Evolutionary conservation across 805 yeast species (phyloP).

Genomic region (Saccharomyces cerevisiae): DNA sequence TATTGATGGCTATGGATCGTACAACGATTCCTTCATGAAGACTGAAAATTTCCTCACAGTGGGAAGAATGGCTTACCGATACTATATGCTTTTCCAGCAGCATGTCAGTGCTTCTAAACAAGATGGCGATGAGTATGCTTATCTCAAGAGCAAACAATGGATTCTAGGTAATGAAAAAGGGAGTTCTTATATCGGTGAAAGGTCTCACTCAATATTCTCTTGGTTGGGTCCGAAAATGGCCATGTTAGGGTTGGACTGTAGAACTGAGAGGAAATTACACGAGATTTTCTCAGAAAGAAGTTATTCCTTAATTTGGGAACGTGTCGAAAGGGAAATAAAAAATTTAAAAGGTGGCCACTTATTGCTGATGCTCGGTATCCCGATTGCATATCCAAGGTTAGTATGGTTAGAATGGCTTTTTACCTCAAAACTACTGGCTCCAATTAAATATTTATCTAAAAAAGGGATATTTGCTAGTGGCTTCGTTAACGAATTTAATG

Average conservation of each 20-base stretch:
- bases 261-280: slow-evolving; percentile 73
- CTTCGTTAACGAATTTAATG: slow-evolving; percentile 84
- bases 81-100: slow-evolving; percentile 88
- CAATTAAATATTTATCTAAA: slow-evolving; percentile 52
- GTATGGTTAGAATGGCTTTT: slow-evolving; percentile 82
- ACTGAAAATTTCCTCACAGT: slow-evolving; percentile 60
- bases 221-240: slow-evolving; percentile 68
- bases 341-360: slow-evolving; percentile 49
- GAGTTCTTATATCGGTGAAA: slow-evolving; percentile 55
- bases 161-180: slow-evolving; percentile 51
- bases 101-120: slow-evolving; percentile 47
- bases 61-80: slow-evolving; percentile 74
- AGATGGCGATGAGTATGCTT: slow-evolving; percentile 22
- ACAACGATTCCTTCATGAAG: slow-evolving; percentile 64
- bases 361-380: slow-evolving; percentile 82
- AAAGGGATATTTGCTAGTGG: slow-evolving; percentile 61
- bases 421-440: slow-evolving; percentile 52
- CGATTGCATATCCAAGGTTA: slow-evolving; percentile 87
- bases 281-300: slow-evolving; percentile 48
- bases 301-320: slow-evolving; percentile 51
- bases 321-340: slow-evolving; percentile 49
- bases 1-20: slow-evolving; percentile 93
- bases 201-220: slow-evolving; percentile 60
- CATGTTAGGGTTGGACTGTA: slow-evolving; percentile 78
- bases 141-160: slow-evolving; percentile 48